These are phyloP conservation scores for Penicillium odoratum DNA, from an alignment of 495 filamentous ascomycete genomes.

Conservation along the genomic window DNA sequence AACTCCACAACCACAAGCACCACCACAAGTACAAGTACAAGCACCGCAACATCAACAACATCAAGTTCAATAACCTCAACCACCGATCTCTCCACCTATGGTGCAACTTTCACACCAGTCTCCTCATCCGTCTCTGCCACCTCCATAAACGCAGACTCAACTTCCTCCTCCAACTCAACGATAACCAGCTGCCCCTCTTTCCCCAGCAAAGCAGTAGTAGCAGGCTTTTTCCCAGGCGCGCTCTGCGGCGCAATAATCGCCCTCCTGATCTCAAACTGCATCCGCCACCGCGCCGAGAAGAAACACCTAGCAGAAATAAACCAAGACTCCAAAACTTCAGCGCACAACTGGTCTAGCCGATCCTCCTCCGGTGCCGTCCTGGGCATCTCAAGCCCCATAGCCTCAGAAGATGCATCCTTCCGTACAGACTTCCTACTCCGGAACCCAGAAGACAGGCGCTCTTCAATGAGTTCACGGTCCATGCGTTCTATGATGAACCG, in stretches of 20 bases:
- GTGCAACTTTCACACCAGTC: conserved; percentile 20
- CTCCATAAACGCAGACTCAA: conserved; percentile 16
- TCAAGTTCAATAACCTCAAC: conserved; percentile 21
- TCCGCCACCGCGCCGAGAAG: conserved; percentile 30
- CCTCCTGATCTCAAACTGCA: conserved; percentile 43
- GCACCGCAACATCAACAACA: conserved; percentile 22
- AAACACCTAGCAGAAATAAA: conserved; percentile 6
- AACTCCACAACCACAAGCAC: conserved; percentile 35
- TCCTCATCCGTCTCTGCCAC: conserved; percentile 24
- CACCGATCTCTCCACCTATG: conserved; percentile 19
- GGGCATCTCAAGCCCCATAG: conserved; percentile 59
- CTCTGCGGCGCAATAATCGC: conserved; percentile 52
- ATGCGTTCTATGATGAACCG: conserved; percentile 38
- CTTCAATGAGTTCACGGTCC: conserved; percentile 28
- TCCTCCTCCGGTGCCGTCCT: conserved; percentile 42
- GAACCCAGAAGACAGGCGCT: conserved; percentile 22
- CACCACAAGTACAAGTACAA: conserved; percentile 27
- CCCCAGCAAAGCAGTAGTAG: conserved; percentile 54
- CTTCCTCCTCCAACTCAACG: conserved; percentile 5
- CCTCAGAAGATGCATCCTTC: conserved; percentile 45
- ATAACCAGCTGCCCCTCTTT: conserved; percentile 37
- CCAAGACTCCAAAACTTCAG: conserved; percentile 15
- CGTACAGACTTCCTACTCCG: conserved; percentile 61
- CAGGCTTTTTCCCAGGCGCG: conserved; percentile 65
- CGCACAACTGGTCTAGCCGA: conserved; percentile 33